Conservation (phyloP, 345 rosid species). For the Conringia planisiliqua region DNA sequence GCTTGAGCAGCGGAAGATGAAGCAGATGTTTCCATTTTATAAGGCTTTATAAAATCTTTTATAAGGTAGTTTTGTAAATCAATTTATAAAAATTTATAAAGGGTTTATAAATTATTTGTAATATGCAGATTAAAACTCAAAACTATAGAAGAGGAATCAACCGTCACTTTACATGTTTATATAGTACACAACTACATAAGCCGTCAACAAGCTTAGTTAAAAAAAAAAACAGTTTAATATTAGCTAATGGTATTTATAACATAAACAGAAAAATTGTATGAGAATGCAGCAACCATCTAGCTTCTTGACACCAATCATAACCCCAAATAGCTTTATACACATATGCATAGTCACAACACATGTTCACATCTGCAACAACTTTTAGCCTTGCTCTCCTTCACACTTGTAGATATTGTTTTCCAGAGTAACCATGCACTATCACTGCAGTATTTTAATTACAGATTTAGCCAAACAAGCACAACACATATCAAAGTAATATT, state of each 20-base stretch:
- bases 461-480: background rate
- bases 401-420: constrained; percentile 62
- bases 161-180: background rate
- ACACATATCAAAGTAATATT: too few relatives aligned
- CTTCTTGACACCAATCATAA: constrained; percentile 80
- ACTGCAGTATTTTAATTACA: constrained; percentile 38
- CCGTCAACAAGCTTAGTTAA: background rate
- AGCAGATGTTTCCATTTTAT: too few relatives aligned
- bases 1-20: too few relatives aligned
- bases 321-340: constrained; percentile 68
- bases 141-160: too few relatives aligned
- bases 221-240: too few relatives aligned
- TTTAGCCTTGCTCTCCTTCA: constrained; percentile 74
- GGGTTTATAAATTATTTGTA: too few relatives aligned
- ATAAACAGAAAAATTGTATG: too few relatives aligned
- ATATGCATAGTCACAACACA: constrained; percentile 74
- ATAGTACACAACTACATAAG: background rate
- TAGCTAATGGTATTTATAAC: background rate
- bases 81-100: too few relatives aligned
- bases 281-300: constrained; percentile 65
- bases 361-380: constrained; percentile 66
- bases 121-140: background rate
- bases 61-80: too few relatives aligned
- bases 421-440: constrained; percentile 78
- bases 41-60: too few relatives aligned